phyloP scores from a whole-genome alignment of 2,329 filamentous ascomycete genomes.

The Laburnicola sp. region DNA sequence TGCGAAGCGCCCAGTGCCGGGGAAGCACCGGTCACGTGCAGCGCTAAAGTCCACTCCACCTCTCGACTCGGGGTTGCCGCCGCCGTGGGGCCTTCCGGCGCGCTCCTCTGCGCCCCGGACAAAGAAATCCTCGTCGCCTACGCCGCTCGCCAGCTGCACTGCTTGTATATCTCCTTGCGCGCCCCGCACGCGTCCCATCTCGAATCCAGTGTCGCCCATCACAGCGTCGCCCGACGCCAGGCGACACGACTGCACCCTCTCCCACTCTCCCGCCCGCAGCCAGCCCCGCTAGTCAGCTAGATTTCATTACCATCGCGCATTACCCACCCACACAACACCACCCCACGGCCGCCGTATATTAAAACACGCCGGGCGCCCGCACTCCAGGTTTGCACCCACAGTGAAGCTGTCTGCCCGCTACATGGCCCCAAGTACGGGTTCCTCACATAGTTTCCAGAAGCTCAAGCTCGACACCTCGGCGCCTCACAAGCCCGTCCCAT shows the following conservation, averaged over 20 bases:
- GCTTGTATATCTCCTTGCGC: not conserved
- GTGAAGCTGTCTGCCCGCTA: slow-evolving; percentile 32
- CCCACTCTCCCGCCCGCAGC: slow-evolving; percentile 13
- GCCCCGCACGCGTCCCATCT: not conserved
- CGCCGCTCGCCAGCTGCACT: not conserved
- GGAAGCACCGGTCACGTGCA: too few relatives aligned
- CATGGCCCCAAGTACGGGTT: slow-evolving; percentile 46
- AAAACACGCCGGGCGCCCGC: slow-evolving; percentile 28
- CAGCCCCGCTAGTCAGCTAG: slow-evolving; percentile 18
- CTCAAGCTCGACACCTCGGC: slow-evolving; percentile 46
- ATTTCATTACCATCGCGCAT: slow-evolving; percentile 33
- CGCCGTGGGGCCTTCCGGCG: too few relatives aligned
- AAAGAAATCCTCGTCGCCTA: not conserved
- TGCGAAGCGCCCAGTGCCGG: too few relatives aligned
- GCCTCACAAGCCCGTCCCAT: slow-evolving; percentile 39
- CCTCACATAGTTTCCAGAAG: slow-evolving; percentile 49
- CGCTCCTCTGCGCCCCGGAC: not conserved
- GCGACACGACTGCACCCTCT: slow-evolving; percentile 3
- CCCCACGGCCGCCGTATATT: slow-evolving; percentile 35
- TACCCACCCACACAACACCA: slow-evolving; percentile 31
- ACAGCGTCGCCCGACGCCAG: slow-evolving; percentile 4
- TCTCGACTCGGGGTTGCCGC: too few relatives aligned
- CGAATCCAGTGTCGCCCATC: slow-evolving; percentile 3
- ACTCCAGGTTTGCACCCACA: slow-evolving; percentile 39
- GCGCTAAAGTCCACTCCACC: too few relatives aligned